Evolutionary conservation across 768 basidiomycete genomes (phyloP).

Genomic region (Tulasnella sp.): DNA sequence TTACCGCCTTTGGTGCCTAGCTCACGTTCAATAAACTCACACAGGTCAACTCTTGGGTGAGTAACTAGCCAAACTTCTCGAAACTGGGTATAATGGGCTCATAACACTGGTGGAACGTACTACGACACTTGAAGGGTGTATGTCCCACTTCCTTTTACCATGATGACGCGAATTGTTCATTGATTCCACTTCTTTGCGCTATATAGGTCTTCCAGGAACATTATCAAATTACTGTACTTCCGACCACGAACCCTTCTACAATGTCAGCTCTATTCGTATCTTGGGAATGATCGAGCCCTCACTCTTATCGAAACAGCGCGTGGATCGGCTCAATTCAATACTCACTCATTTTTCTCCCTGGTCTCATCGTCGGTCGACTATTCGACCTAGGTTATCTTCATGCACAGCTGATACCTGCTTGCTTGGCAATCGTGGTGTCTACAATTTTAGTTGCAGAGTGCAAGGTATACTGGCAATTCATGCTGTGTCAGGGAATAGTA

Average conservation of each 20-base stretch:
- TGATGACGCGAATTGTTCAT: no score
- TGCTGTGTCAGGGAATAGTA: conserved; percentile 59
- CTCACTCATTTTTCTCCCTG: conserved; percentile 24
- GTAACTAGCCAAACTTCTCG: no score
- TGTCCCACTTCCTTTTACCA: not conserved
- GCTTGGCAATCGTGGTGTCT: conserved; percentile 37
- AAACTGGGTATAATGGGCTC: not conserved
- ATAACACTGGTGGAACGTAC: not conserved
- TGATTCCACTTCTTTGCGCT: not conserved
- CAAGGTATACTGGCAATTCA: conserved; percentile 61
- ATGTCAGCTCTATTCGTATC: conserved; percentile 5
- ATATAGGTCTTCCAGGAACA: conserved; percentile 8
- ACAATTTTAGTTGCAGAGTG: conserved; percentile 63
- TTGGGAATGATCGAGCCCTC: not conserved
- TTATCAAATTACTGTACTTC: conserved; percentile 8
- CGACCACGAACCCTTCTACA: conserved; percentile 8
- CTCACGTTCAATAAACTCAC: not conserved
- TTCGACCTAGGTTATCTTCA: conserved; percentile 63
- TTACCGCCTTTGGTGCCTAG: not conserved
- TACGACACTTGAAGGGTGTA: conserved; percentile 11
- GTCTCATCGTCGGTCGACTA: conserved; percentile 46
- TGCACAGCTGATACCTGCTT: conserved; percentile 36
- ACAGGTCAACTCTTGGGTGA: conserved; percentile 13
- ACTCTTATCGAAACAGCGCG: not conserved
- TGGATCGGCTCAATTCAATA: conserved; percentile 18